Conservation (phyloP, 2,329 filamentous ascomycete genomes). For the Arthrobotrys iridis region DNA sequence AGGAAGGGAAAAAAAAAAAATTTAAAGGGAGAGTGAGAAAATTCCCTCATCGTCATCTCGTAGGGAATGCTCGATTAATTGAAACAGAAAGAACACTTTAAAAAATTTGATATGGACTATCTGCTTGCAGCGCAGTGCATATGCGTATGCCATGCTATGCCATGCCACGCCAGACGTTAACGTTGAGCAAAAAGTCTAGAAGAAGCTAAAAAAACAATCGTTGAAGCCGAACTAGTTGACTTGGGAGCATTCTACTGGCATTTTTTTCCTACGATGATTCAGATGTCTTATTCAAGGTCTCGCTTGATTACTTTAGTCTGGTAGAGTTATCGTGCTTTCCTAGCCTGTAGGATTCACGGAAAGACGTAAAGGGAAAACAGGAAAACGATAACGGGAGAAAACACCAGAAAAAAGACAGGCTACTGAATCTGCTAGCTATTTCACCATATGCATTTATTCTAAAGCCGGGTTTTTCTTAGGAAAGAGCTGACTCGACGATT, state of each 20-base stretch:
- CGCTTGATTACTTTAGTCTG: slow-evolving; percentile 10
- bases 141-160: slow-evolving; percentile 12
- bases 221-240: no score
- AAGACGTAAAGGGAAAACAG: not conserved
- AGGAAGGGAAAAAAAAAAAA: no score
- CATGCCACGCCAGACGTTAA: slow-evolving; percentile 1
- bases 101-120: no score
- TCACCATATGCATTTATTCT: not conserved
- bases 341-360: slow-evolving; percentile 1
- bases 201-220: no score
- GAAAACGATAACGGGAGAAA: not conserved
- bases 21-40: no score
- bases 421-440: not conserved
- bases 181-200: no score
- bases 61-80: no score
- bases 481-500: no score
- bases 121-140: no score
- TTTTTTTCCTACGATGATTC: not conserved
- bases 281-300: not conserved
- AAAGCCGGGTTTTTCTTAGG: no score
- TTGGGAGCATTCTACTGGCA: no score
- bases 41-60: slow-evolving; percentile 10
- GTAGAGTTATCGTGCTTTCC: not conserved
- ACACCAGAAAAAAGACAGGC: not conserved
- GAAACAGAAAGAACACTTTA: no score